Conservation (phyloP, 345 rosid species). For the Durio zibethinus region DNA sequence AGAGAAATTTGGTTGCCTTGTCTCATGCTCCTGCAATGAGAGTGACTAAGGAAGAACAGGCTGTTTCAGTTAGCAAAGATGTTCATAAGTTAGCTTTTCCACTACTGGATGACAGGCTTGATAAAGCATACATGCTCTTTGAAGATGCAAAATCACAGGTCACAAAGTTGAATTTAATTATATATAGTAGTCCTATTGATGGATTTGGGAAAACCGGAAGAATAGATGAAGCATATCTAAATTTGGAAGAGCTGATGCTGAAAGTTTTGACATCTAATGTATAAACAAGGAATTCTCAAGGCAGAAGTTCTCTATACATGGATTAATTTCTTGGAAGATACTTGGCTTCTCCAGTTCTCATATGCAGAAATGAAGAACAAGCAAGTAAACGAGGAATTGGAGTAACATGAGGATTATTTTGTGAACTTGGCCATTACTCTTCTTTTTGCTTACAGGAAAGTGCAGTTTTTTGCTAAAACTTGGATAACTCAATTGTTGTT, state of each 20-base stretch:
- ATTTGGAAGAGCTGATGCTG: slow-evolving; percentile 94
- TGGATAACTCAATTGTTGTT: too few relatives aligned
- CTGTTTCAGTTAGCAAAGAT: slow-evolving; percentile 67
- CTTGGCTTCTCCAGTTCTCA: slow-evolving; percentile 76
- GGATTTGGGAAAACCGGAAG: slow-evolving; percentile 98
- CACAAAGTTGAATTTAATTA: slow-evolving; percentile 65
- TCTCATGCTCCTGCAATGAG: slow-evolving; percentile 98
- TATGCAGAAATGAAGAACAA: slow-evolving; percentile 67
- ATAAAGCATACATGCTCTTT: slow-evolving; percentile 94
- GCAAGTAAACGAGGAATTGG: slow-evolving; percentile 17
- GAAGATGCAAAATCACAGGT: slow-evolving; percentile 91
- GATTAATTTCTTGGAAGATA: slow-evolving; percentile 89
- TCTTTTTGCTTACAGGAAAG: slow-evolving; percentile 71
- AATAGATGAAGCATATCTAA: slow-evolving; percentile 91
- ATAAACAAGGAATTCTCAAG: slow-evolving; percentile 92
- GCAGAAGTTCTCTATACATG: slow-evolving; percentile 77
- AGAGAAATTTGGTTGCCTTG: slow-evolving; percentile 88
- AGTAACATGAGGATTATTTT: slow-evolving; percentile 75
- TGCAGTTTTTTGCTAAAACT: too few relatives aligned
- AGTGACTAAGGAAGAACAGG: slow-evolving; percentile 85
- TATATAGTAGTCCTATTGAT: slow-evolving; percentile 83
- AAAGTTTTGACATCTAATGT: slow-evolving; percentile 82
- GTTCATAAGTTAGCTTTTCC: slow-evolving; percentile 75
- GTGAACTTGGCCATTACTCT: slow-evolving; percentile 58
- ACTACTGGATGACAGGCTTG: slow-evolving; percentile 71